Conservation (phyloP, 2,329 filamentous ascomycete genomes). For the Akanthomyces dipterigenus region DNA sequence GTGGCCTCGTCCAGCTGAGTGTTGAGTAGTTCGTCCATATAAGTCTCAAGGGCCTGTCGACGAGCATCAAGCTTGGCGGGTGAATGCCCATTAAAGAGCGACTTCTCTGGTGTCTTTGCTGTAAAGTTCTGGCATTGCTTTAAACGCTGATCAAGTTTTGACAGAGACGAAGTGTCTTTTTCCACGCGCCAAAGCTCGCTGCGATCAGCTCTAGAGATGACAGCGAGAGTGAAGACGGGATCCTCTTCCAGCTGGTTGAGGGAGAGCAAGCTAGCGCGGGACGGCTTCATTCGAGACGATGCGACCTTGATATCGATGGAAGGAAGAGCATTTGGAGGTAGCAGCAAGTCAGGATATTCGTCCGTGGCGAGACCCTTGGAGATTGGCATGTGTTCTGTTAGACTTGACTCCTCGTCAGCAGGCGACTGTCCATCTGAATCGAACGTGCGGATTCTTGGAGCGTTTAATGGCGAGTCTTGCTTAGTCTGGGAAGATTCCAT, state of each 20-base stretch:
- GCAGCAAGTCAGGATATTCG: slow-evolving; percentile 76
- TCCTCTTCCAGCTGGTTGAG: slow-evolving; percentile 80
- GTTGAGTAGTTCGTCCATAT: slow-evolving; percentile 79
- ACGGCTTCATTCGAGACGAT: slow-evolving; percentile 91
- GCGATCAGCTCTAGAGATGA: slow-evolving; percentile 69
- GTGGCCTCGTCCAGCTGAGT: slow-evolving; percentile 71
- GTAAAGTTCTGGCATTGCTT: slow-evolving; percentile 67
- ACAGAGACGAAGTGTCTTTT: slow-evolving; percentile 77
- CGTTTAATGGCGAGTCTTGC: slow-evolving; percentile 6
- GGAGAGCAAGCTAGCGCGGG: slow-evolving; percentile 74
- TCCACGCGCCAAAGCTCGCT: slow-evolving; percentile 89
- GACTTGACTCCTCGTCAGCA: slow-evolving; percentile 27
- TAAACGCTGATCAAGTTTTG: slow-evolving; percentile 74
- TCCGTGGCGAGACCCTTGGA: slow-evolving; percentile 76
- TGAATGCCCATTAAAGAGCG: slow-evolving; percentile 84
- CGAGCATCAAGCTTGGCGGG: slow-evolving; percentile 89
- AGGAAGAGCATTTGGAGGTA: slow-evolving; percentile 82
- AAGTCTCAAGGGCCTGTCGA: slow-evolving; percentile 70
- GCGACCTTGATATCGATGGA: slow-evolving; percentile 82
- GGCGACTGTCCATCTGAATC: slow-evolving; percentile 29
- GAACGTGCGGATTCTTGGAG: slow-evolving; percentile 11
- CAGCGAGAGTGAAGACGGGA: slow-evolving; percentile 84
- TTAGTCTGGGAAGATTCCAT: slow-evolving; percentile 7
- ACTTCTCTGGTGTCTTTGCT: slow-evolving; percentile 73
- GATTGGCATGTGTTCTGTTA: slow-evolving; percentile 45